Evolutionary conservation across 2,329 filamentous ascomycete genomes (phyloP).

Genomic region (Colletotrichum phormii): DNA sequence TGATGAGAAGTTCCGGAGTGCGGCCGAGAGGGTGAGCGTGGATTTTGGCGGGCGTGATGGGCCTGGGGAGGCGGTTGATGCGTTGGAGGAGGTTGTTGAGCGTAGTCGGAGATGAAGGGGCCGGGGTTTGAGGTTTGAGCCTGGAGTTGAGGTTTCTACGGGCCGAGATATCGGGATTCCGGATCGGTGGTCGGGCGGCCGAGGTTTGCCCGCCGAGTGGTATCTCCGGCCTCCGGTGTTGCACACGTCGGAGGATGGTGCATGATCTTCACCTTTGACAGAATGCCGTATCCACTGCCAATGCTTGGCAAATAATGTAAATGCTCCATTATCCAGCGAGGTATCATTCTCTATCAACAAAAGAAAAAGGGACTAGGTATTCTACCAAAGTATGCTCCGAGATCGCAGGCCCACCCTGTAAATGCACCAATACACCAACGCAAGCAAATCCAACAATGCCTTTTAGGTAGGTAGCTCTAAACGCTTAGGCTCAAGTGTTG

Average conservation of each 20-base stretch:
- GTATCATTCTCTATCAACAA: slow-evolving; percentile 32
- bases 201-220: neutral
- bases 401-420: slow-evolving; percentile 1
- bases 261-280: neutral
- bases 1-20: slow-evolving; percentile 2
- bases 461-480: neutral
- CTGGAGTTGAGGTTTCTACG: neutral
- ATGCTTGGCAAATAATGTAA: neutral
- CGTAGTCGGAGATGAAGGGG: neutral
- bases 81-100: neutral
- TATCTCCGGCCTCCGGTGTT: neutral
- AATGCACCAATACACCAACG: slow-evolving; percentile 11
- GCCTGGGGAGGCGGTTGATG: neutral
- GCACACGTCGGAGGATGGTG: neutral
- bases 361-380: neutral
- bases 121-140: too few relatives aligned
- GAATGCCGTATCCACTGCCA: neutral
- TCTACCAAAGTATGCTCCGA: slow-evolving; percentile 10
- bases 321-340: slow-evolving; percentile 25
- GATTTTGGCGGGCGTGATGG: slow-evolving; percentile 1
- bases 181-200: neutral
- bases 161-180: neutral
- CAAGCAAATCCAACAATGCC: neutral
- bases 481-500: neutral
- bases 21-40: neutral